Base-by-base conservation (phyloP, 805 yeast species). In the Danielia oregonensis region DNA sequence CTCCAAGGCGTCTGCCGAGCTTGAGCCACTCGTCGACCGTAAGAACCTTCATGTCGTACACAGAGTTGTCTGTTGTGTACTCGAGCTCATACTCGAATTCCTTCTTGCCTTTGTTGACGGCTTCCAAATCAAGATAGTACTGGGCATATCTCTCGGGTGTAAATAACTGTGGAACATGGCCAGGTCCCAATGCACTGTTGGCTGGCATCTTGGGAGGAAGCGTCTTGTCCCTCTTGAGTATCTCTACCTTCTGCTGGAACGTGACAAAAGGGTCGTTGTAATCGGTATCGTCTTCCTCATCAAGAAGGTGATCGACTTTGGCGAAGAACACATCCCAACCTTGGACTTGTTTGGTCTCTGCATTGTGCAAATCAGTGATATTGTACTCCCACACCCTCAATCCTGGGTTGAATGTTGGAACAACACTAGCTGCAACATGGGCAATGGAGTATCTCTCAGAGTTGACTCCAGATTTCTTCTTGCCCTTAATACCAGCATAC, bases 321-420 rank as follows among this genome's bases (percentile, higher is more conserved):
- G 55, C 51, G 46, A 81, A 79, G 49, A 83, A 81, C 4, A 46
- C 51, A 33, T 63, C 69, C 93, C 93, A 84, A 5, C 82, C 70
- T 39, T 65, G 65, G 44, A 44, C 61, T 17, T 33, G 19, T 11
- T 36, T 24, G 30, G 35, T 13, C 19, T 37, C 29, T 17, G 48
- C 36, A 13, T 43, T 46, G n/a, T 54, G 61, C 29, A 83, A 52
- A 1, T 69, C 81, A 0, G 86, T 72, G 24, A 75, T 73, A 51
- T 86, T 86, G 56, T 86, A 86, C 54, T 86, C 95, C 93, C 94
- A 86, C 2, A 86, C 78, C 43, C 95, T 68, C 41, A 86, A 52
- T 4, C 88, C 86, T 4, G 96, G 88, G 45, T 84, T 85, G 60
- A 80, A 87, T 0, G 94, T 86, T 3, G 96, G 95, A 10, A 87